Evolutionary conservation across 202 grass and related monocot species (phyloP).

Genomic region (Alloteropsis angusta): DNA sequence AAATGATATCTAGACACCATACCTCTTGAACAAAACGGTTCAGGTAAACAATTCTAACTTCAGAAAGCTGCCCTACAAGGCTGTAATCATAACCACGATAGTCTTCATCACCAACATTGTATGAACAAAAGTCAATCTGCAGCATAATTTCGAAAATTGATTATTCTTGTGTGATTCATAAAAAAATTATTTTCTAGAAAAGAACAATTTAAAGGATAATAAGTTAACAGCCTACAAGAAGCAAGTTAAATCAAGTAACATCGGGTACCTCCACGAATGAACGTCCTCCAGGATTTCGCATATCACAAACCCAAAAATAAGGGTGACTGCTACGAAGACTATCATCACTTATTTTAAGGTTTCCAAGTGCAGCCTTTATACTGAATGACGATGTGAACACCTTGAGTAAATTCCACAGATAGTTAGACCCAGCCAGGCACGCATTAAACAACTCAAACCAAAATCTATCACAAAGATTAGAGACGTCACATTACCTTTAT

Average conservation of each 20-base stretch:
- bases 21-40: slow-evolving; percentile 99
- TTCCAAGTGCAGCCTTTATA: slow-evolving; percentile 98
- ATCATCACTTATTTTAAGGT: slow-evolving; percentile 98
- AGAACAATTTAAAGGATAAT: not conserved
- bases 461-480: slow-evolving; percentile 7
- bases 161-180: not conserved
- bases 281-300: slow-evolving; percentile 82
- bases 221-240: not conserved
- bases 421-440: not conserved
- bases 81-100: slow-evolving; percentile 96
- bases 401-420: slow-evolving; percentile 48
- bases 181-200: slow-evolving; percentile 6
- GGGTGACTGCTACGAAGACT: slow-evolving; percentile 61
- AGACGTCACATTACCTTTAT: slow-evolving; percentile 58
- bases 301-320: slow-evolving; percentile 98
- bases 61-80: slow-evolving; percentile 75
- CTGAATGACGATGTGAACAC: slow-evolving; percentile 83
- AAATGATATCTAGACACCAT: slow-evolving; percentile 23
- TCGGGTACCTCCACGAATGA: slow-evolving; percentile 91
- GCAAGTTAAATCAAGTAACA: slow-evolving; percentile 14
- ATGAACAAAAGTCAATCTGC: slow-evolving; percentile 91
- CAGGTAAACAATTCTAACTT: slow-evolving; percentile 98
- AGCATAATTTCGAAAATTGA: slow-evolving; percentile 19
- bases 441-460: slow-evolving; percentile 11
- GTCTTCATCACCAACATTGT: slow-evolving; percentile 75